A percentile compares a stretch with the other conserved stretches of the same genome.
These are phyloP conservation scores for Carex kokanica DNA, from an alignment of 176 grass and related monocot species.

Conservation along the genomic window DNA sequence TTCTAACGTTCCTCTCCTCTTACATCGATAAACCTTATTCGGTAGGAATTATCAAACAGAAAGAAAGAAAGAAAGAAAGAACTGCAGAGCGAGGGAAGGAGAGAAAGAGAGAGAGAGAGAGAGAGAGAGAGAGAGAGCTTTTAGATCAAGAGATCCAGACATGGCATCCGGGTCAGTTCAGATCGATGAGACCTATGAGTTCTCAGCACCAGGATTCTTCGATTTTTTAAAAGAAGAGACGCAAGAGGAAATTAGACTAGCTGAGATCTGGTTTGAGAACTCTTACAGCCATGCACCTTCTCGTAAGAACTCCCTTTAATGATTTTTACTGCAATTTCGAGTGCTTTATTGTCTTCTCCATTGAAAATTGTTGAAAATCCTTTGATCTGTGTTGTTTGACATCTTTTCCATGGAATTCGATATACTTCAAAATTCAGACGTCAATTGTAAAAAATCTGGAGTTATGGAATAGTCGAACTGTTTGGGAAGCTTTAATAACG, in stretches of 20 bases:
- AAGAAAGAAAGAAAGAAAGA: neutral
- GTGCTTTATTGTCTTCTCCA: neutral
- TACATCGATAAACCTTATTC: neutral
- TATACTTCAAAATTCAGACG: neutral
- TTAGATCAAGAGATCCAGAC: neutral
- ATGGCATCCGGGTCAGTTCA: conserved; percentile 22
- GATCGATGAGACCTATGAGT: conserved; percentile 78
- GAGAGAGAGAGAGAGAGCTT: neutral
- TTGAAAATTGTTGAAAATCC: neutral
- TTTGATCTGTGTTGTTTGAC: neutral
- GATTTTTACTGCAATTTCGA: neutral
- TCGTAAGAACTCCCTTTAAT: conserved; percentile 35
- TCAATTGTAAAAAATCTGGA: neutral
- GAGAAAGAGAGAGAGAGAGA: neutral
- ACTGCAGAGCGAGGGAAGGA: neutral
- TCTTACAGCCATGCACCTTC: conserved; percentile 70
- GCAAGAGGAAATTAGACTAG: conserved; percentile 43
- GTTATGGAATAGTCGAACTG: neutral
- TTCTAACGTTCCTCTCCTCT: neutral
- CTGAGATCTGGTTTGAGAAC: conserved; percentile 82
- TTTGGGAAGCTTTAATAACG: too few species aligned
- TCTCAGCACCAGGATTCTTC: conserved; percentile 78
- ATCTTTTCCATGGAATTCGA: neutral
- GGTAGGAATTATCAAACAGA: neutral
- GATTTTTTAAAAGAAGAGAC: conserved; percentile 71